These are phyloP conservation scores for Wallacemonas sp. DNA, from an alignment of 208 protist genomes.

Conservation along the genomic window DNA sequence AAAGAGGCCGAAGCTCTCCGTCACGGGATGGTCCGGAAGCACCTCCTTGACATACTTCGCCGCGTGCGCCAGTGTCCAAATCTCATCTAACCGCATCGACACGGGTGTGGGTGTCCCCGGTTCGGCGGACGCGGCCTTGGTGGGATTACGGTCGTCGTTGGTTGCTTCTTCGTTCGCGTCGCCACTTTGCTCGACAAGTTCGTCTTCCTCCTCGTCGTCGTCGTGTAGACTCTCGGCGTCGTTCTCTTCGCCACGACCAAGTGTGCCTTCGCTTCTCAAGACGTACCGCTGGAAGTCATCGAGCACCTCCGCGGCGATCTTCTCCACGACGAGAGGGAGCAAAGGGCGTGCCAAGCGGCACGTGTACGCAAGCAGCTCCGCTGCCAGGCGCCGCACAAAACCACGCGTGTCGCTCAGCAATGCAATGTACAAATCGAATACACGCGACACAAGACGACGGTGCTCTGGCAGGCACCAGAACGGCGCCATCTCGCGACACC, in stretches of 20 bases:
- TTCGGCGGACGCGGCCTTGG: no score
- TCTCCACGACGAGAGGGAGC: slow-evolving; percentile 59
- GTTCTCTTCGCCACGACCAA: background rate
- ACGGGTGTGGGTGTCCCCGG: no score
- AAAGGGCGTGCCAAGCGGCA: slow-evolving; percentile 55
- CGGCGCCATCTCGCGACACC: slow-evolving; percentile 77
- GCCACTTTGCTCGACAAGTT: no score
- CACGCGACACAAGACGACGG: slow-evolving; percentile 34
- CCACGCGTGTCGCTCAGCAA: slow-evolving; percentile 81
- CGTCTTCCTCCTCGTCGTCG: slow-evolving; percentile 21
- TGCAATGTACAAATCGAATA: slow-evolving; percentile 64
- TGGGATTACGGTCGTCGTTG: slow-evolving; percentile 13
- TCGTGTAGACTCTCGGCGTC: slow-evolving; percentile 8
- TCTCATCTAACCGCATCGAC: slow-evolving; percentile 12
- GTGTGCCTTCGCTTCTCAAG: background rate
- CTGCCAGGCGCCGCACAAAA: slow-evolving; percentile 82
- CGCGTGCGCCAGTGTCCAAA: slow-evolving; percentile 28
- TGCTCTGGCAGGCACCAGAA: slow-evolving; percentile 46
- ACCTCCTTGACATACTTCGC: slow-evolving; percentile 42
- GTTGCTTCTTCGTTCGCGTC: slow-evolving; percentile 3
- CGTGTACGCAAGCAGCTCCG: slow-evolving; percentile 77
- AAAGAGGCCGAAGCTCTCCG: slow-evolving; percentile 69
- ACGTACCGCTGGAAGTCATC: slow-evolving; percentile 39
- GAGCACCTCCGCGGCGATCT: slow-evolving; percentile 47
- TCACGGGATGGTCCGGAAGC: slow-evolving; percentile 51